Evolutionary conservation across 2,329 filamentous ascomycete genomes (phyloP), one percentile per base, ranked within the genome.

Genomic region (Lachnellula arida): DNA sequence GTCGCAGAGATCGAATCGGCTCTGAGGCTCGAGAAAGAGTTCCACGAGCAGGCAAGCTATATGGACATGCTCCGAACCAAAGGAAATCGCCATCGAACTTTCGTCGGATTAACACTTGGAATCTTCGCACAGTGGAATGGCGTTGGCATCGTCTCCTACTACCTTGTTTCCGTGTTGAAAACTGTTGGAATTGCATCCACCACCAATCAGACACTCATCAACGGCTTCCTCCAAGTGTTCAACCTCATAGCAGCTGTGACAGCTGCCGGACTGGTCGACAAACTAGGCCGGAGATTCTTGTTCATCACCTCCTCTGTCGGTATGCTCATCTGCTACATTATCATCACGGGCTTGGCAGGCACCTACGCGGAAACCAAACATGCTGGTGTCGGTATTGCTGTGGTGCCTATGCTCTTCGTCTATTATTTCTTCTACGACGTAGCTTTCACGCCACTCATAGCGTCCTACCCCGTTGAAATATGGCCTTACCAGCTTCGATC

Each of bases 361-460:
- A 34, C 39, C 19, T 56, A 56, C 37, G 54, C 49, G 17, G 25
- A 25, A 14, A 51, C 25, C 64, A 34, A 54, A 62, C 15, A 56
- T 65, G 15, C 63, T 63, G 25, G 35, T 28, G 51, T 25, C 60
- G 65, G 66, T 59, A 60, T 35, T 37, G 56, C 46, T 17, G 75
- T 78, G n/a, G 73, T 81, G 51, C 73, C 72, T 14, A 74, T 75
- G 63, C 71, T 80, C 28, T 80, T 76, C 63, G 68, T 76, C 51
- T 78, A 73, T 68, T 75, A 70, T 60, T 73, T 75, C 51, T 70
- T 72, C 51, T 78, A 78, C 65, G 68, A 69, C 62, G 59, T 73
- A 44, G 73, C 71, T 49, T 75, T 68, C 11, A 54, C 53, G 4
- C 56, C 56, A 6, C 47, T 59, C 8, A 9, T 54, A 1, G 46